Percentiles rank a stretch among this genome's conserved stretches.
Evolutionary conservation across 1,284 basidiomycete species (phyloP).

Genomic region (Cryptococcus sp.): DNA sequence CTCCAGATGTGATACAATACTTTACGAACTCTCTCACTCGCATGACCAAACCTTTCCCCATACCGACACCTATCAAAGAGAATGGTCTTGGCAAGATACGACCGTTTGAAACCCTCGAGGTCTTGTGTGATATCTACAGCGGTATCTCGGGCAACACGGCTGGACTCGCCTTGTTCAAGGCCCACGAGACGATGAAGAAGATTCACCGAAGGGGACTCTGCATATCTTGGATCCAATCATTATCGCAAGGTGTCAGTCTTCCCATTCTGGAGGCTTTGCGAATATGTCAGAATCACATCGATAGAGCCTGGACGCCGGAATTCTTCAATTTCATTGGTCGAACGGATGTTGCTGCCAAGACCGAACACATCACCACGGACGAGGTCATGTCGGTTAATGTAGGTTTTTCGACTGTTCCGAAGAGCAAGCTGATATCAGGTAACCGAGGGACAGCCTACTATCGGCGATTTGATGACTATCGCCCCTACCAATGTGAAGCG

Average conservation of each 20-base stretch:
- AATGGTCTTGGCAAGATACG: too few species aligned
- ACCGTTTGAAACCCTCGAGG: too few species aligned
- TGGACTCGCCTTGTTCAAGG: constrained; percentile 27
- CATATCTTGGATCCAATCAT: constrained; percentile 51
- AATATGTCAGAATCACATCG: constrained; percentile 72
- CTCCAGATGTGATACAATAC: constrained; percentile 47
- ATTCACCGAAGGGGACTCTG: constrained; percentile 58
- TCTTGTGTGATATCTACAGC: constrained; percentile 25
- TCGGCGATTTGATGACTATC: constrained; percentile 17
- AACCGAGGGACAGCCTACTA: constrained; percentile 12
- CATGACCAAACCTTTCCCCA: constrained; percentile 21
- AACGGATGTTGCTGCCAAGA: constrained; percentile 59
- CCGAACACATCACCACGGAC: not conserved
- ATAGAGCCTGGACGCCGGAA: constrained; percentile 63
- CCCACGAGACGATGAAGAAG: constrained; percentile 59
- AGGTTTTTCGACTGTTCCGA: too few species aligned
- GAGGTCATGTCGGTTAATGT: constrained; percentile 8
- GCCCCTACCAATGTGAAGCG: constrained; percentile 1
- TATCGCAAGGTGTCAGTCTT: constrained; percentile 67
- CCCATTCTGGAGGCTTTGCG: constrained; percentile 78
- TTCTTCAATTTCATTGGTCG: constrained; percentile 74
- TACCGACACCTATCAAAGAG: not conserved
- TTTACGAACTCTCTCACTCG: constrained; percentile 27
- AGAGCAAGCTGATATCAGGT: too few species aligned
- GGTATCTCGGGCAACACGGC: constrained; percentile 3